Conservation (phyloP, 1,139 yeast species). For the Pichia sp. region DNA sequence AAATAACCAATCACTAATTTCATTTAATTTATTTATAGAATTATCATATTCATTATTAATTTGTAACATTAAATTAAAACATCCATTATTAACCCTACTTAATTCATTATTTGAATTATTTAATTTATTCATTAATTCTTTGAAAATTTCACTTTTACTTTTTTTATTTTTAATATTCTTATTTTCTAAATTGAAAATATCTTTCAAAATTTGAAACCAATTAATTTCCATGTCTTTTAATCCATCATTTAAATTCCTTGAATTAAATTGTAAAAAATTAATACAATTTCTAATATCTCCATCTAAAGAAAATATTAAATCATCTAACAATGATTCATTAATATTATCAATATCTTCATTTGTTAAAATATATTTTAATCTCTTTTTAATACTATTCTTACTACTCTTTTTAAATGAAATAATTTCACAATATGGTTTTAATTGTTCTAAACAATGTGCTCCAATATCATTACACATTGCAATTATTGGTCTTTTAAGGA, state of each 20-base stretch:
- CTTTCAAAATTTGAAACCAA: conserved; percentile 57
- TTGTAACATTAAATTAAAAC: conserved; percentile 52
- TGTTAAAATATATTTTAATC: conserved; percentile 46
- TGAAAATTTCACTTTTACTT: conserved; percentile 44
- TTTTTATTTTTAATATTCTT: conserved; percentile 25
- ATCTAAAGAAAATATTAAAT: conserved; percentile 65
- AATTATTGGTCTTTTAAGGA: conserved; percentile 76
- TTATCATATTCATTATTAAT: conserved; percentile 42
- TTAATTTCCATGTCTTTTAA: conserved; percentile 48
- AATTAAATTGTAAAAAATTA: conserved; percentile 70
- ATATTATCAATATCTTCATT: conserved; percentile 34
- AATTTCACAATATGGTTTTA: conserved; percentile 68
- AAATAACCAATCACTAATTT: conserved; percentile 70
- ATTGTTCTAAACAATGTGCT: conserved; percentile 62
- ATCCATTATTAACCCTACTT: conserved; percentile 66
- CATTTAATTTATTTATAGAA: conserved; percentile 52
- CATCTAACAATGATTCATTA: conserved; percentile 36
- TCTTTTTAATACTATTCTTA: conserved; percentile 40
- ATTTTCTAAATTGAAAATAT: conserved; percentile 45
- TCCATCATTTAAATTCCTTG: conserved; percentile 13
- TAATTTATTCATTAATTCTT: conserved; percentile 40
- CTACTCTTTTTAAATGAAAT: conserved; percentile 60
- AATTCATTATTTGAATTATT: conserved; percentile 38
- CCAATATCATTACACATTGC: conserved; percentile 89
- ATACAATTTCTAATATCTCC: conserved; percentile 85